Percentiles rank a stretch among this genome's conserved stretches.
Evolutionary conservation across 768 basidiomycete species (phyloP).

Genomic region (Pleurotus eryngii): DNA sequence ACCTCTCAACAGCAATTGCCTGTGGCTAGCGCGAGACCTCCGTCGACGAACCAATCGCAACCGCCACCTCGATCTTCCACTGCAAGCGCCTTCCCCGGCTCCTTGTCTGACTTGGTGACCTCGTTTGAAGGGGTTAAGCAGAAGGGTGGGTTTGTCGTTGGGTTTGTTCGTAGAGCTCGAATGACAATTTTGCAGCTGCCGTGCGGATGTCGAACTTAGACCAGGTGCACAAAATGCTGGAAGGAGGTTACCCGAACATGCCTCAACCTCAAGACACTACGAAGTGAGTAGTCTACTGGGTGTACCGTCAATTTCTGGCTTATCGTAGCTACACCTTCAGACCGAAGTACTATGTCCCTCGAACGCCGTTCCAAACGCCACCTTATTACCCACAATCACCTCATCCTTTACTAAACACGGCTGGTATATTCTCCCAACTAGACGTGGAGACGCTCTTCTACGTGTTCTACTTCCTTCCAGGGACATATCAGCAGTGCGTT

Average conservation of each 20-base stretch:
- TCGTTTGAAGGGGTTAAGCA: conserved; percentile 97
- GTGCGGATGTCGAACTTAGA: conserved; percentile 84
- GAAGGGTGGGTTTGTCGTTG: conserved; percentile 58
- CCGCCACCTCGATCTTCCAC: conserved; percentile 37
- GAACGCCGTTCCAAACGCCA: conserved; percentile 89
- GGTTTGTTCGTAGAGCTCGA: background rate
- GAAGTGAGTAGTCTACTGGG: conserved; percentile 52
- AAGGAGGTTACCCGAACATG: conserved; percentile 83
- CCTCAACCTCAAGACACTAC: conserved; percentile 95
- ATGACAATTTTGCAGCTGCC: conserved; percentile 42
- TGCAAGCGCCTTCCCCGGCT: conserved; percentile 64
- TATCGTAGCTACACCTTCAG: conserved; percentile 36
- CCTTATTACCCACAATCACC: conserved; percentile 92
- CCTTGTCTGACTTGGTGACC: conserved; percentile 86
- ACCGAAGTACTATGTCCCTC: conserved; percentile 95
- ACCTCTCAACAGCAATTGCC: conserved; percentile 30
- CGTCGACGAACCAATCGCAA: conserved; percentile 42
- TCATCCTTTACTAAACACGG: conserved; percentile 73
- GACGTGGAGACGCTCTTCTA: conserved; percentile 98
- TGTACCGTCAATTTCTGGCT: conserved; percentile 5
- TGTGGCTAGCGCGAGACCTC: conserved; percentile 46
- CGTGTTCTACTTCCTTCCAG: conserved; percentile 96
- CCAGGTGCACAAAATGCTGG: conserved; percentile 89
- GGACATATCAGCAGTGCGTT: conserved; percentile 93
- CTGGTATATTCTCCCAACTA: conserved; percentile 83